Evolutionary conservation across 345 rosid genomes (phyloP).

Genomic region (Eucalyptus albens): DNA sequence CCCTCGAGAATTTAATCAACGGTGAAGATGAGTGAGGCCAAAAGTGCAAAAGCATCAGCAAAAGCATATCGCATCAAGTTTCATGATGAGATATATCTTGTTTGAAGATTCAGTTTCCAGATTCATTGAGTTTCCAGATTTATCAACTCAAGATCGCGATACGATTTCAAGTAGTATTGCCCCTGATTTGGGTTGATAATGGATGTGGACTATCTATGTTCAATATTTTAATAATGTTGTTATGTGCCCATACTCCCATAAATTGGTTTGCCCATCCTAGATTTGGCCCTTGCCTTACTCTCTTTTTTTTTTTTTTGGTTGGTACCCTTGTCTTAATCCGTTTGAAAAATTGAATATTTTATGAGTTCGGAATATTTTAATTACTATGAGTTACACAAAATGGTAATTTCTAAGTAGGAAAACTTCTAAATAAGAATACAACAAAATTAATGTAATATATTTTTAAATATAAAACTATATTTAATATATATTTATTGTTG

Average conservation of each 20-base stretch:
- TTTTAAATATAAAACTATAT: neutral
- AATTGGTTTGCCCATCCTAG: neutral
- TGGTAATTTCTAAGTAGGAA: neutral
- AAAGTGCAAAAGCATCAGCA: neutral
- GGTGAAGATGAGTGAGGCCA: neutral
- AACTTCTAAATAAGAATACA: fast-evolving
- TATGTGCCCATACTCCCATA: neutral
- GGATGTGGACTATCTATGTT: neutral
- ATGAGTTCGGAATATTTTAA: neutral
- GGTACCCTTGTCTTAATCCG: neutral
- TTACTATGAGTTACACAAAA: neutral
- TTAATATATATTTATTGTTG: neutral
- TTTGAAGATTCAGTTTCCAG: neutral
- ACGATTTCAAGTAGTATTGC: neutral
- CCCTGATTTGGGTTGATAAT: neutral
- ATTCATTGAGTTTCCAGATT: neutral
- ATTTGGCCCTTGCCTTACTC: neutral
- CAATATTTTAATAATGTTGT: neutral
- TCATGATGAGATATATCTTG: neutral
- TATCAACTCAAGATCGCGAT: neutral
- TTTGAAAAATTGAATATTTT: neutral
- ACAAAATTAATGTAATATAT: neutral
- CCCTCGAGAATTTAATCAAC: neutral
- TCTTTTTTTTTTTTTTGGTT: neutral
- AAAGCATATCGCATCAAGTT: neutral